Base-by-base conservation (phyloP, 192 early-diverging fungal genomes). In the Coemansia sp. region DNA sequence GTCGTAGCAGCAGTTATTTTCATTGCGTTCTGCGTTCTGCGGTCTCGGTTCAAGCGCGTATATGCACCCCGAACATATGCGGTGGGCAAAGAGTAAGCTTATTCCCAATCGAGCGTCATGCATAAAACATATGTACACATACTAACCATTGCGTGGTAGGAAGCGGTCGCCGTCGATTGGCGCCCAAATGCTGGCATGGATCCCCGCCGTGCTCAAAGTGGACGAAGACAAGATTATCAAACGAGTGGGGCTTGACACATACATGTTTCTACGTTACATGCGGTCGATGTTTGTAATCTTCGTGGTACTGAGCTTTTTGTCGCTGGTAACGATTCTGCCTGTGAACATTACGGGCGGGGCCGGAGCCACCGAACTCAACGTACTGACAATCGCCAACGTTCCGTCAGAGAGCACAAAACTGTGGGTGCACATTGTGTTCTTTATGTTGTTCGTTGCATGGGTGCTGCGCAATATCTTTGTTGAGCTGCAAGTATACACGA, bases 201-300 rank as follows among this genome's bases (percentile, higher is more conserved):
- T 93, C 55, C 61, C 65, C 12, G 69, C 82, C 1, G 61, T 85
- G 27, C 68, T 91, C n/a, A 64, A 56, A 19, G 73, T 81, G 52
- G 65, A 65, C 22, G 87, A 91, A 53, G 82, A 82, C 10, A 71
- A 82, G 6, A 69, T 91, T 8, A 83, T 89, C 26, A 58, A 65
- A 11, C 83, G 79, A 2, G 84, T 85, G 12, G 89, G 90, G 0
- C 81, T 92, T 19, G 93, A 94, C 69, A 83, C 89, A 10, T 96
- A 87, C 73, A 90, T 93, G 84, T 86, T 90, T 54, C 57, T 96
- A 48, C 85, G 86, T 51, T 90, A 89, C 68, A 84, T 91, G 54
- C 84, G 88, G 27, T 82, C 88, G 54, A 83, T 86, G 57, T 84
- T 89, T 53, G 69, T 86, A 3, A 71, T 92, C 8, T 96, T 96